Base-by-base conservation (phyloP, 495 filamentous ascomycete genomes). In the Penicillium dipodomyicola region DNA sequence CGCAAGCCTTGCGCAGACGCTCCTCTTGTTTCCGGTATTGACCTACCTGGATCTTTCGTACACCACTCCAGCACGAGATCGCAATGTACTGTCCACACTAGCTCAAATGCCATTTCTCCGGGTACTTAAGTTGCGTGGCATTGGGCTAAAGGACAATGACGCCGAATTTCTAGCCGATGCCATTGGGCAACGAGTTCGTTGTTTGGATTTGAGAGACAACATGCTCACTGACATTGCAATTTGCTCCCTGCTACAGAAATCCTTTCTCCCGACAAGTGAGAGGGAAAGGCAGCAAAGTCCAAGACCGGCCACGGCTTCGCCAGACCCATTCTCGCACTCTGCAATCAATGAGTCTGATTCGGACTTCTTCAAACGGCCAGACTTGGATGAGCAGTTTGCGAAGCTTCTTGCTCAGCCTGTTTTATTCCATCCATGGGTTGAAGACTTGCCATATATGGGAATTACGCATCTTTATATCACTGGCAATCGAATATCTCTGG, bases 21-120 rank as follows among this genome's bases (percentile, higher is more conserved):
- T 88, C 5, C 49, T 70, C 23, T 76, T 73, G 7, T 82, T 88
- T 47, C 80, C 82, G 2, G 62, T 71, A 30, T 67, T 88, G 35
- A 73, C 81, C 5, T 86, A 83, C 59, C 70, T 88, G 20, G 84
- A 88, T 64, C 64, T 88, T 14, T 87, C 84, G 1, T 80, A 77
- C 53, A 84, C 84, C 1, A 72, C 64, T n/a, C 72, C 82, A 6
- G 81, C 81, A 14, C 77, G 78, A 67, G 80, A 84, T 61, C 70
- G 62, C 2, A 59, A 58, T 29, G 79, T 88, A 0, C 59, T 88
- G 8, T 71, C 70, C 32, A 65, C 67, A 5, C 56, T 79, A 5
- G 70, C 71, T 6, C 66, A 72, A 30, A 59, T 87, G 15, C 69
- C 71, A 12, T 69, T 76, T 25, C 68, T 87, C 15, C 81, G 81